Percentiles rank a stretch among this genome's conserved stretches.
These are phyloP conservation scores for Galeopsis tetrahit DNA, from an alignment of 257 asterid genomes.

Conservation along the genomic window DNA sequence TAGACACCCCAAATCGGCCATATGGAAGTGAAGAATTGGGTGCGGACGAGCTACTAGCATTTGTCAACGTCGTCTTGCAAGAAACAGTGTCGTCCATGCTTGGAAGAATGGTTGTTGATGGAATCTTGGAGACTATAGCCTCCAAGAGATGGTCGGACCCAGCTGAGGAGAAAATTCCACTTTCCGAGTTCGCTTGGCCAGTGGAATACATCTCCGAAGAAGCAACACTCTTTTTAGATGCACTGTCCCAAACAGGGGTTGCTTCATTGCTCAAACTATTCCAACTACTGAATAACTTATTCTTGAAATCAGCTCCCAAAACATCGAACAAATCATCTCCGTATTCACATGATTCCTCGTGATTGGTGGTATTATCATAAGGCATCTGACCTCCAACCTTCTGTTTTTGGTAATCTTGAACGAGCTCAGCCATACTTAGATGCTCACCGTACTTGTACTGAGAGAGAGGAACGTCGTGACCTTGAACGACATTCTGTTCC, in stretches of 20 bases:
- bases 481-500: constrained; percentile 43
- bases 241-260: constrained; percentile 36
- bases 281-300: constrained; percentile 59
- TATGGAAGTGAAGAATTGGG: constrained; percentile 52
- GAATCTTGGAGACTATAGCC: constrained; percentile 63
- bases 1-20: constrained; percentile 44
- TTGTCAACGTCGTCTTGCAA: constrained; percentile 58
- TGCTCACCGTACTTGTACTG: constrained; percentile 30
- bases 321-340: constrained; percentile 88
- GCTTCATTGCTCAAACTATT: constrained; percentile 43
- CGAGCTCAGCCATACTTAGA: constrained; percentile 35
- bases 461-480: constrained; percentile 35
- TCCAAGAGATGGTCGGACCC: constrained; percentile 73
- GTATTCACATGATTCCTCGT: constrained; percentile 44
- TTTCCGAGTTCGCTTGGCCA: constrained; percentile 54
- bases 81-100: constrained; percentile 59
- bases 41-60: constrained; percentile 52
- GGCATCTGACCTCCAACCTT: constrained; percentile 36
- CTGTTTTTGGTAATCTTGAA: constrained; percentile 40
- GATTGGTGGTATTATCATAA: constrained; percentile 26
- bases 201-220: constrained; percentile 44
- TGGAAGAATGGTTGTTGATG: constrained; percentile 38
- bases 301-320: constrained; percentile 82
- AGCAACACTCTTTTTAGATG: constrained; percentile 40
- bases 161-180: constrained; percentile 49